Conservation (phyloP, 306 rosid genomes). For the Prosopis cineraria region DNA sequence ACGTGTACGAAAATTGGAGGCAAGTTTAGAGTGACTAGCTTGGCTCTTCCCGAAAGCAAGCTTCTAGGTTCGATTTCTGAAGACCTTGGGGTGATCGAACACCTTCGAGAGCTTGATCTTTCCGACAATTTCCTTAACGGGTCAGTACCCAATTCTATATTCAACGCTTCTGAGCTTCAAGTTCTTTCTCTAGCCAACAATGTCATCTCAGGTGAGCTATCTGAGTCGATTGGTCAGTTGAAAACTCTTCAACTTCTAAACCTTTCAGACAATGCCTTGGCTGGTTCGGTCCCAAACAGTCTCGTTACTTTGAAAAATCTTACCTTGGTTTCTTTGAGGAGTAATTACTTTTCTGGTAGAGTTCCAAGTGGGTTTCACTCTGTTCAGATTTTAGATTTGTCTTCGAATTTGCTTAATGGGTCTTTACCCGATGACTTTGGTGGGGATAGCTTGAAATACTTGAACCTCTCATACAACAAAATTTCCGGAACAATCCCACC, state of each 20-base stretch:
- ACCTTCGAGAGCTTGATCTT: slow-evolving; percentile 79
- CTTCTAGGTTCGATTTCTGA: slow-evolving; percentile 80
- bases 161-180: slow-evolving; percentile 78
- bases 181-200: slow-evolving; percentile 76
- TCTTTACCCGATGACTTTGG: slow-evolving; percentile 70
- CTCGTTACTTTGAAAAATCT: slow-evolving; percentile 58
- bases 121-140: slow-evolving; percentile 90
- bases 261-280: slow-evolving; percentile 82
- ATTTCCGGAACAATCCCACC: slow-evolving; percentile 65
- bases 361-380: slow-evolving; percentile 57
- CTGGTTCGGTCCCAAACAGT: slow-evolving; percentile 62
- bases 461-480: slow-evolving; percentile 84
- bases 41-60: slow-evolving; percentile 60
- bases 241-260: slow-evolving; percentile 65
- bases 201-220: slow-evolving; percentile 76
- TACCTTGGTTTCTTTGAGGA: slow-evolving; percentile 59
- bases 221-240: slow-evolving; percentile 51
- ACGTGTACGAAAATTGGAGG: slow-evolving; percentile 55
- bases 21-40: slow-evolving; percentile 65
- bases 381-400: slow-evolving; percentile 72
- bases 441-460: slow-evolving; percentile 57
- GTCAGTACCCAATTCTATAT: slow-evolving; percentile 63
- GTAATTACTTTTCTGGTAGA: slow-evolving; percentile 71
- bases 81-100: slow-evolving; percentile 61
- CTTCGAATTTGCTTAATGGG: slow-evolving; percentile 76